Conservation (phyloP, 306 rosid genomes). For the Carpinus viminea region DNA sequence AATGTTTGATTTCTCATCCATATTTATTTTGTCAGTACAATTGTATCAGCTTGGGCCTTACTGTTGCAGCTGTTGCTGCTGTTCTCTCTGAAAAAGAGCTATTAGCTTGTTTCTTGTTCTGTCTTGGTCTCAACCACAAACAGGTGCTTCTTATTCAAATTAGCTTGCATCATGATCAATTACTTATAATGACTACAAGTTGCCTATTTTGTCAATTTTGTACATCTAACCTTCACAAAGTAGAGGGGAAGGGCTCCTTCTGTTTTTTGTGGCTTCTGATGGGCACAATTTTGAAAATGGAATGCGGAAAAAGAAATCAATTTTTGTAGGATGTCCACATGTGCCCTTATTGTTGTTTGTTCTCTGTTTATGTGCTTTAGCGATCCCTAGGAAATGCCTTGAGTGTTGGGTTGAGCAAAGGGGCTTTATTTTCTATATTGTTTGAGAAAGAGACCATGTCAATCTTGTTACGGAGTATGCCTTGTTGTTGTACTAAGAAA, state of each 20-base stretch:
- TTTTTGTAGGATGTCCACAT: neutral
- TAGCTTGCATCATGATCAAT: neutral
- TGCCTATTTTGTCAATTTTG: neutral
- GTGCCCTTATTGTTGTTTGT: neutral
- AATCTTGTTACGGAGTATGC: neutral
- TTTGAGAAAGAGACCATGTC: neutral
- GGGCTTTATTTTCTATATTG: neutral
- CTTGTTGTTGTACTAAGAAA: neutral
- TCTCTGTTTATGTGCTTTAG: neutral
- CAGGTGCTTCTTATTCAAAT: conserved; percentile 47
- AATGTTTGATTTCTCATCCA: neutral
- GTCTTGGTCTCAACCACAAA: conserved; percentile 81
- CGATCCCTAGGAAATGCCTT: neutral
- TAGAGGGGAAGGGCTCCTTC: neutral
- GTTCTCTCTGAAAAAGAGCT: conserved; percentile 64
- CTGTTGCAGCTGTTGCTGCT: conserved; percentile 76
- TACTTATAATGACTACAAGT: neutral
- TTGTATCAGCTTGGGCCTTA: conserved; percentile 88
- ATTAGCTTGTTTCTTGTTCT: conserved; percentile 59
- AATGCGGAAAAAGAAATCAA: neutral
- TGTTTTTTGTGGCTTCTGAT: neutral
- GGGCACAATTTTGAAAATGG: neutral
- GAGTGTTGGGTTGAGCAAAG: neutral
- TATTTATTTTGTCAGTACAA: conserved; percentile 58
- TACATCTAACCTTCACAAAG: neutral